Evolutionary conservation across 768 basidiomycete species (phyloP).

Genomic region (Myochromella boudieri): DNA sequence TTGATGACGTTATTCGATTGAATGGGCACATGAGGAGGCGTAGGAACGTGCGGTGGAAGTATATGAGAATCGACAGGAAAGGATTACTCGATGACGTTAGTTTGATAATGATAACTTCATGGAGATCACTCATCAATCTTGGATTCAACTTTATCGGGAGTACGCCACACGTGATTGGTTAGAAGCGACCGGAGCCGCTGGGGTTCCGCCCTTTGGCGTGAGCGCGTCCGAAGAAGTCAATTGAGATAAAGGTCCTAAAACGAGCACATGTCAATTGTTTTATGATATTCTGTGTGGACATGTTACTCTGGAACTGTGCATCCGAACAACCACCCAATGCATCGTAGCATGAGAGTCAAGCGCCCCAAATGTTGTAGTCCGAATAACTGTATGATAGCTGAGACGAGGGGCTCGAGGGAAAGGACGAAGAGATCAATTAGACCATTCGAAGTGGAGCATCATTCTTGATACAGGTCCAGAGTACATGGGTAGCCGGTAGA

Average conservation of each 20-base stretch:
- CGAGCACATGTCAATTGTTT: not conserved
- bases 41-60: no score
- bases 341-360: no score
- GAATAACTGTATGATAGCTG: not conserved
- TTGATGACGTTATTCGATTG: not conserved
- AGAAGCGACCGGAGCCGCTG: not conserved
- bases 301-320: not conserved
- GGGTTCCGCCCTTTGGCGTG: not conserved
- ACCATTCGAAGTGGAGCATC: not conserved
- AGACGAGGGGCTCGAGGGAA: not conserved
- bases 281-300: not conserved
- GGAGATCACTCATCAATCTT: no score
- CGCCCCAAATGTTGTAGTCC: no score
- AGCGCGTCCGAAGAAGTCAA: not conserved
- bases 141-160: no score
- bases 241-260: not conserved
- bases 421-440: no score
- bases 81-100: no score
- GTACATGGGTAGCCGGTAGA: not conserved
- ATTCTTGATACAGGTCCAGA: not conserved
- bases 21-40: not conserved
- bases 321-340: no score
- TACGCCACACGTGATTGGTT: constrained; percentile 7
- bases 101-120: no score
- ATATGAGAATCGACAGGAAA: no score